Evolutionary conservation across 225 moss, liverwort and hornwort species (phyloP), one percentile per base, ranked within the genome.

Genomic region (Sphagnum tenellum): DNA sequence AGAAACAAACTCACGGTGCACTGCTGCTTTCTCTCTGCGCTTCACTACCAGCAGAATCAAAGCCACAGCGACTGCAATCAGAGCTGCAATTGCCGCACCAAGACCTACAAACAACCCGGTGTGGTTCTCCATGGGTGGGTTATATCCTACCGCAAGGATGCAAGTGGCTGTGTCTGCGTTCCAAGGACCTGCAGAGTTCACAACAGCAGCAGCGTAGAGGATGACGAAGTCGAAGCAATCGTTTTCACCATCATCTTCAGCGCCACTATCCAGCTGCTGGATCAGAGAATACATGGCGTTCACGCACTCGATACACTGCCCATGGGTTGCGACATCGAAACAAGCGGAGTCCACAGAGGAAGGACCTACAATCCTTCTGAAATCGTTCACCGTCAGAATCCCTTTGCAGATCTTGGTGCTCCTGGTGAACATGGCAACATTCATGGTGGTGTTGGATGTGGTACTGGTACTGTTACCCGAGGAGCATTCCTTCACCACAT

Each of bases 371-470:
- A 46, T 14, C 47, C 62, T 64, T 45, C 14, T 12, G 4, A 68
- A 74, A 44, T 71, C 78, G 3, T 60, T 65, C 48, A 71, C 68
- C 7, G 74, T 78, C 55, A 74, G 44, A 46, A 78, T 78, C 48
- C 78, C 71, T 48, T 65, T 71, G 64, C 68, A 74, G 61, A 74
- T 61, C 14, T 11, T 64, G 48, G 71, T 67, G 51, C 71, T 68
- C 58, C 68, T 48, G 47, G 67, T 55, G 65, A 74, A 71, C 65
- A 58, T 68, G 67, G 70, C 64, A 13, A 45, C 2, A 5, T 56
- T 64, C 44, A 46, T 48, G 44, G 54, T 3, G 10, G 45, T 9
- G 1, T 47, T 2, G 47, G 62, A 56, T 6, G 65, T 10, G 59
- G 50, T 66, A 56, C 44, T n/a, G 8, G 44, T n/a, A 3, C 50